Conservation (phyloP, 768 basidiomycete species). For the Mycena galericulata region DNA sequence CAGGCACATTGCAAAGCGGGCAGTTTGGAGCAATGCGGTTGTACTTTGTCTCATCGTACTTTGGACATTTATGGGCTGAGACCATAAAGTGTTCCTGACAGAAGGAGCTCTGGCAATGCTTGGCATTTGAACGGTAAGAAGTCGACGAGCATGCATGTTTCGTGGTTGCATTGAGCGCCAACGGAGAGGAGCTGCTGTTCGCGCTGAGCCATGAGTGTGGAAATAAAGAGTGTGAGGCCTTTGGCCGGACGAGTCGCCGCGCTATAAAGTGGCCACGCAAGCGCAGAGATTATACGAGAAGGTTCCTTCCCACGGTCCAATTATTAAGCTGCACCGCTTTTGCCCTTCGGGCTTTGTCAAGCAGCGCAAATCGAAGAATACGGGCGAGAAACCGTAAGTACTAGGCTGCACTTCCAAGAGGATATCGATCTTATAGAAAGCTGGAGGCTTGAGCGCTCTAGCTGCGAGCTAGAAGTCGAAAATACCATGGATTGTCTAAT, state of each 20-base stretch:
- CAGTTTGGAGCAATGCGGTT: slow-evolving; percentile 85
- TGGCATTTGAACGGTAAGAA: slow-evolving; percentile 91
- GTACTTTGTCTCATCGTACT: slow-evolving; percentile 77
- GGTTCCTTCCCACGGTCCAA: not conserved
- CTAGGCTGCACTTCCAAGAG: no score
- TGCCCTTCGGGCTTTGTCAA: no score
- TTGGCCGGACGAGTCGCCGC: not conserved
- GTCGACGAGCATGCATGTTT: slow-evolving; percentile 78
- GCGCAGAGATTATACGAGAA: slow-evolving; percentile 9
- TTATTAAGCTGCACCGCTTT: not conserved
- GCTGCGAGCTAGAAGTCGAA: no score
- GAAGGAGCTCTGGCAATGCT: slow-evolving; percentile 75
- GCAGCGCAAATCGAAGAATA: no score
- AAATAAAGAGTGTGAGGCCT: slow-evolving; percentile 39
- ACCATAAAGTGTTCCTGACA: slow-evolving; percentile 87
- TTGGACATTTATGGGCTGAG: slow-evolving; percentile 71
- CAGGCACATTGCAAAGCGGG: slow-evolving; percentile 81
- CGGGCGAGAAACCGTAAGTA: no score
- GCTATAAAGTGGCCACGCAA: slow-evolving; percentile 33
- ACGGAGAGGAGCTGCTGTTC: slow-evolving; percentile 72
- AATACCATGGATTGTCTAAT: no score
- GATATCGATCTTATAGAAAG: no score
- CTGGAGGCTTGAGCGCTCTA: no score
- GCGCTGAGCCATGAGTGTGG: slow-evolving; percentile 41
- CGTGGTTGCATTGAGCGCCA: slow-evolving; percentile 78